Percentiles rank a stretch among this genome's conserved stretches.
Conservation (phyloP, 164 flowering plant genomes). For the Kingdonia uniflora region DNA sequence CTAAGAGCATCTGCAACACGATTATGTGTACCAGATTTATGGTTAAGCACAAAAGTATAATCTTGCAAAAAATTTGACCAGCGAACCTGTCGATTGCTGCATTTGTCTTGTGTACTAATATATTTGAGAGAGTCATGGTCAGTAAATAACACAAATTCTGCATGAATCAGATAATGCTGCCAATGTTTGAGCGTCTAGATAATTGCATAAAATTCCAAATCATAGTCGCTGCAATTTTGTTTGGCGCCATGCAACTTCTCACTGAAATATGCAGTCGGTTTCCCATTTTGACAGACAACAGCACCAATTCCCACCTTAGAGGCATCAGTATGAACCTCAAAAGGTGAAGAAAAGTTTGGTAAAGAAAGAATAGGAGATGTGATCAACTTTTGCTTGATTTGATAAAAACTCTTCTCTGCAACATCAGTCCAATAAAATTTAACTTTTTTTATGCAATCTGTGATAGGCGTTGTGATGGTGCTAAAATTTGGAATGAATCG, state of each 20-base stretch:
- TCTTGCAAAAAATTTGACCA: background rate
- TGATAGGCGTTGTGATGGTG: background rate
- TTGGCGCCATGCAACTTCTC: background rate
- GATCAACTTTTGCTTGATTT: background rate
- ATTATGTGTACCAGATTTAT: background rate
- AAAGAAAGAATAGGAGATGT: no score
- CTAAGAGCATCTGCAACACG: no score
- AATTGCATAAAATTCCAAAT: background rate
- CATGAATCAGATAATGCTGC: constrained; percentile 1
- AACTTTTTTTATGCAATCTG: no score
- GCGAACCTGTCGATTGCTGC: background rate
- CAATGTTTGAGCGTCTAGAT: background rate
- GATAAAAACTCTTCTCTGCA: background rate
- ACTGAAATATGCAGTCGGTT: no score
- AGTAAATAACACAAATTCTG: background rate
- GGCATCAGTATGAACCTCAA: no score
- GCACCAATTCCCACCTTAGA: no score
- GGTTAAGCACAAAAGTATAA: constrained; percentile 1
- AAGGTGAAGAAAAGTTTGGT: no score
- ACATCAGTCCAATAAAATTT: background rate
- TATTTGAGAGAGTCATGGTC: constrained; percentile 2
- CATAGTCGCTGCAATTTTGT: background rate
- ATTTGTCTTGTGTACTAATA: background rate
- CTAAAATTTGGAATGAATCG: background rate
- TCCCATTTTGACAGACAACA: no score